Evolutionary conservation across 257 asterid species (phyloP), one percentile per base, ranked within the genome.

Genomic region (Haberlea rhodopensis): DNA sequence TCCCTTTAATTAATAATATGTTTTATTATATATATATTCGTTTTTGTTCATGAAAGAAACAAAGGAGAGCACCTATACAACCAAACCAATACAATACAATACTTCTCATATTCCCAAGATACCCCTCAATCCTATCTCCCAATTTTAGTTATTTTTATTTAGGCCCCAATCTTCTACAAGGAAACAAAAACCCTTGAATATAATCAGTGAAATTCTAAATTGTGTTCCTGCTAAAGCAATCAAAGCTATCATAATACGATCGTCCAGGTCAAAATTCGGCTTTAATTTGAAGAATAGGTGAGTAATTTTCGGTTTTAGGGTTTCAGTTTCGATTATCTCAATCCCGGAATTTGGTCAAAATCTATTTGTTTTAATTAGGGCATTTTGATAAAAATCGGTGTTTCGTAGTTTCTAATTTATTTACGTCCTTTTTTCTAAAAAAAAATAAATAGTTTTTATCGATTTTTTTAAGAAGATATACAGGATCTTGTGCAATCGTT

Each of bases 221-320:
- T n/a, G n/a, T n/a, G n/a, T n/a, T n/a, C n/a, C n/a, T n/a, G n/a
- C n/a, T n/a, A n/a, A n/a, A n/a, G n/a, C n/a, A n/a, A 79, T 79
- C 80, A 71, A 70, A 68, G 27, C 56, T 43, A 69, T 66, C 72
- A 54, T 65, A 75, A 61, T 58, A 15, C 63, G 29, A 67, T 59
- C 72, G 15, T 60, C 51, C 28, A 19, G 68, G 60, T 71, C 56
- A 65, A 22, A 53, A 48, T 74, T 26, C 70, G 63, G 55, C 75
- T 53, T 25, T 52, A 67, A 76, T 84, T 79, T 79, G 68, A 61
- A 72, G 67, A 66, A 68, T 60, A 79, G 92, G 91, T 81, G 15
- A 70, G 85, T 73, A 37, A 15, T 66, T 65, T 65, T 59, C 67
- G 58, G 60, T 69, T 71, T 37, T 51, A 57, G 83, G 79, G 75